Evolutionary conservation across 306 rosid genomes (phyloP), one percentile per base, ranked within the genome.

Genomic region (Pyrus communis): DNA sequence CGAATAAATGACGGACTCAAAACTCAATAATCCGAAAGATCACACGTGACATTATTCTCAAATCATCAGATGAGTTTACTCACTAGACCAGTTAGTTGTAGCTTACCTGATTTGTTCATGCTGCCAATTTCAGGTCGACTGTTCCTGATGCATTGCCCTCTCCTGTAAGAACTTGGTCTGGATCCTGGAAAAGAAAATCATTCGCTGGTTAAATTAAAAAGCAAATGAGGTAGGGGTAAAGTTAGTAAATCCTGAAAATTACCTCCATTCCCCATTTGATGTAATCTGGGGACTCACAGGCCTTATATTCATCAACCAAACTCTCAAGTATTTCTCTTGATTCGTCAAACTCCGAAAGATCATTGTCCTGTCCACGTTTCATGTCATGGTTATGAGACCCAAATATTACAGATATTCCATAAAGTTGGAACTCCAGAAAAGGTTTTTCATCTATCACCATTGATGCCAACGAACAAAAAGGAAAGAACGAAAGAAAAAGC

Each of bases 261-360:
- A 92, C 99, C 99, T 92, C 97, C 97, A 95, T 87, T 88, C 99
- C 99, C 99, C 97, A 95, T 84, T 92, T 95, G 85, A 92, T 92
- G 84, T 95, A 95, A 89, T 95, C 99, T 70, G 99, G 99, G 72
- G 99, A 95, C 81, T 92, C 99, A 46, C 99, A 95, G 67, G 97
- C 99, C 89, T 92, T 95, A 21, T 95, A 95, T 84, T 95, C 97
- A 74, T 95, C 99, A 77, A 95, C 97, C 84, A 95, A 87, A 85
- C 96, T 92, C 86, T 90, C 99, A 78, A 95, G 88, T 83, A 92
- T 83, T 70, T 95, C 99, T 71, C 99, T 89, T 81, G 99, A 92
- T 88, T 95, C 99, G 61, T 92, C 99, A 90, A 95, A 95, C 83
- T 95, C 99, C 0, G 97, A 95, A 78, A 95, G 99, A 84, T 95